phyloP scores from a whole-genome alignment of 768 basidiomycete species.

The Trametes coccinea region DNA sequence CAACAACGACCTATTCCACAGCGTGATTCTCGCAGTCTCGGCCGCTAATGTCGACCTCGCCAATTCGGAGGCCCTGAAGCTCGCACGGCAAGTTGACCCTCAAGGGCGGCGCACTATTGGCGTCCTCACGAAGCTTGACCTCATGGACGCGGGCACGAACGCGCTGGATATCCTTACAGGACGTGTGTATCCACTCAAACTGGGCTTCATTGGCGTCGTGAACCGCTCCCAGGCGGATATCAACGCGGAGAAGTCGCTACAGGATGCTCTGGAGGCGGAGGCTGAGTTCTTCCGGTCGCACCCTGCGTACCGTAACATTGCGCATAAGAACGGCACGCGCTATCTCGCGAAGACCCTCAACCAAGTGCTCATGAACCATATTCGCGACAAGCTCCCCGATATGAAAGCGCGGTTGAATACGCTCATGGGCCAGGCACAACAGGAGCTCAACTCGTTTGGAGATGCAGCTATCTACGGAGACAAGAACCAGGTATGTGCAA shows the following conservation, averaged over 20 bases:
- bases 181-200: slow-evolving; percentile 94
- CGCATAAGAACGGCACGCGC: slow-evolving; percentile 97
- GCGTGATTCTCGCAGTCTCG: slow-evolving; percentile 95
- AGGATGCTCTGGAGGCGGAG: slow-evolving; percentile 82
- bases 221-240: slow-evolving; percentile 99
- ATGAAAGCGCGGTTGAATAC: slow-evolving; percentile 99
- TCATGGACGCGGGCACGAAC: slow-evolving; percentile 99
- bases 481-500: slow-evolving; percentile 62
- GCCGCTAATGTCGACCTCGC: slow-evolving; percentile 98
- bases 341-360: slow-evolving; percentile 93
- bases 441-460: slow-evolving; percentile 95
- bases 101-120: slow-evolving; percentile 97
- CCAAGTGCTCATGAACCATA: slow-evolving; percentile 94
- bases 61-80: slow-evolving; percentile 96
- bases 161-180: slow-evolving; percentile 95
- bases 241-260: slow-evolving; percentile 81
- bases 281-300: slow-evolving; percentile 90
- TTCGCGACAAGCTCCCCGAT: slow-evolving; percentile 97
- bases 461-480: slow-evolving; percentile 91
- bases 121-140: slow-evolving; percentile 93
- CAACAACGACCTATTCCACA: slow-evolving; percentile 31
- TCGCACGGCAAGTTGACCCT: slow-evolving; percentile 93
- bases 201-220: slow-evolving; percentile 98
- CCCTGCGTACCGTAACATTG: slow-evolving; percentile 90
- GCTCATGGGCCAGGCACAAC: slow-evolving; percentile 97